Base-by-base conservation (phyloP, 1,284 basidiomycete species). In the Trametes versicolor region DNA sequence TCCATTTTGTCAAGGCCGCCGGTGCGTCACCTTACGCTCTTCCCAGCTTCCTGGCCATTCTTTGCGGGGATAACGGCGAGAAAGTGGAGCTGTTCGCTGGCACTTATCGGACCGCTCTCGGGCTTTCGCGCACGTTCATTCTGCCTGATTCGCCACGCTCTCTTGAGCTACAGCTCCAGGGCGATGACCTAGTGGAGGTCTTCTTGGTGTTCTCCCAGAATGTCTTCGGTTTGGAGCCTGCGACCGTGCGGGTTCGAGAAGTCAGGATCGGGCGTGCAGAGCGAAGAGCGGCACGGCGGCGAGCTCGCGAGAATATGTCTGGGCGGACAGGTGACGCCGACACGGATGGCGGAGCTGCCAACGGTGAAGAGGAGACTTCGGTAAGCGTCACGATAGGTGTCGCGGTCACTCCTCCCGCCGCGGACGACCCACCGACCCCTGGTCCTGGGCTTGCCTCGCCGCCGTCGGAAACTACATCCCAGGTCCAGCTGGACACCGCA, bases 11-110 rank as follows among this genome's bases (percentile, higher is more conserved):
- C 19, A 25, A n/a, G 39, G 27, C n/a, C 54, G 21, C 55, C 9
- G 19, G 37, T 43, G 47, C 23, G 55, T 58, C 50, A 19, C 34
- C 52, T 70, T 48, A 68, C 62, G 17, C 60, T 59, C 41, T 43
- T 49, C n/a, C 0, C 67, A 95, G 93, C 75, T 95, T 95, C 80
- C 83, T 96, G 32, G 94, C 94, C 6, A 95, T 96, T 71, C 83
- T 96, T 0, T 95, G 94, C 70, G 94, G 94, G n/a, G 94, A 96
- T 45, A 91, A 88, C 69, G 94, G 93, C n/a, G 94, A 96, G 79
- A 93, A 95, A 72, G 93, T 96, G 56, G 94, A 96, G 73, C 81
- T 96, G 4, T 96, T 96, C 76, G 94, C 94, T 36, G 94, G 92
- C 36, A 94, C 92, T 15, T 94, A 92, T 71, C 84, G 90, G 51